These are phyloP conservation scores for Globisporangium ultimum DNA, from an alignment of 352 stramenopile genomes.

Conservation along the genomic window DNA sequence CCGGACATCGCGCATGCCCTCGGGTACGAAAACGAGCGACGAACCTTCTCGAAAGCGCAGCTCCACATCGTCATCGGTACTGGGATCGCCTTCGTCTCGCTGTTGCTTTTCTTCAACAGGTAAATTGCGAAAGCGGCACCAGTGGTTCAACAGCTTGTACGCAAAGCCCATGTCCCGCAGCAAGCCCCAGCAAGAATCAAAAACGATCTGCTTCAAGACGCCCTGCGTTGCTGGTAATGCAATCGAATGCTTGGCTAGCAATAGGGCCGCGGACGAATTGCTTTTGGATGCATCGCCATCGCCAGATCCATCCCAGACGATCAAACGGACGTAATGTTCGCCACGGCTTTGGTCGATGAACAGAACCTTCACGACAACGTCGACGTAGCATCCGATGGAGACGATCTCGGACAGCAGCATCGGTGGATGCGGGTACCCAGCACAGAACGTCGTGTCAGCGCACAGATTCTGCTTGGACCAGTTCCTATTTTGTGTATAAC, in stretches of 20 bases:
- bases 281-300: constrained; percentile 13
- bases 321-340: constrained; percentile 20
- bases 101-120: constrained; percentile 29
- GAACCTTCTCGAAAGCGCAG: constrained; percentile 72
- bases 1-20: constrained; percentile 44
- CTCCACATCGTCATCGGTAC: constrained; percentile 8
- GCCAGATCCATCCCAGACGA: constrained; percentile 74
- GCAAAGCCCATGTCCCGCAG: constrained; percentile 55
- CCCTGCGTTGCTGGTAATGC: constrained; percentile 26
- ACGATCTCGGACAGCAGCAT: constrained; percentile 41
- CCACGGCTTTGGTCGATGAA: constrained; percentile 24
- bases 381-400: constrained; percentile 42
- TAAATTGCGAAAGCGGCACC: constrained; percentile 77
- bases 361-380: constrained; percentile 62
- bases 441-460: constrained; percentile 44
- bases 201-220: constrained; percentile 55
- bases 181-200: constrained; percentile 66
- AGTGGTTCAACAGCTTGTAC: constrained; percentile 30
- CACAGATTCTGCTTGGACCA: constrained; percentile 41
- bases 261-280: constrained; percentile 9
- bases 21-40: constrained; percentile 57
- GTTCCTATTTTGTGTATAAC: constrained; percentile 18
- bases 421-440: constrained; percentile 39
- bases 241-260: constrained; percentile 15
- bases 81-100: constrained; percentile 13